These are phyloP conservation scores for Cynara cardunculus DNA, from an alignment of 129 eudicot species.

Conservation along the genomic window DNA sequence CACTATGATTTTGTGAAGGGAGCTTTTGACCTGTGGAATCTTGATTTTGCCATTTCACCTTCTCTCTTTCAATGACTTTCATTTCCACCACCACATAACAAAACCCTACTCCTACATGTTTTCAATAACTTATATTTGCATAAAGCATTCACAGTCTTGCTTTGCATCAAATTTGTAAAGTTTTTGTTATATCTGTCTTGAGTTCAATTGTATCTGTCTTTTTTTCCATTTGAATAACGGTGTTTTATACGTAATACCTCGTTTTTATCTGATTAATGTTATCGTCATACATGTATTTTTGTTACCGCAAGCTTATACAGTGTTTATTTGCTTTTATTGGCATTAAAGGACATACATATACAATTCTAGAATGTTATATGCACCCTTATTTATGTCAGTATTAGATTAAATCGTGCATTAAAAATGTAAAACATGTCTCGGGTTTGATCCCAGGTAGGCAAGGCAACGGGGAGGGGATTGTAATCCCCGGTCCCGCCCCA, in stretches of 20 bases:
- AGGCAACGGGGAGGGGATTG: no score
- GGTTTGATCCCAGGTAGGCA: no score
- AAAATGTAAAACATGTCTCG: no score
- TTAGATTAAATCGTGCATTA: no score
- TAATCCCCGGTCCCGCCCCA: no score
- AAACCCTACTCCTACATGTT: constrained; percentile 14
- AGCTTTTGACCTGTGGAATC: constrained; percentile 73
- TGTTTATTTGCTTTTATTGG: neutral
- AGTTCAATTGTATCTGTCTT: constrained; percentile 13
- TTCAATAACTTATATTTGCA: constrained; percentile 23
- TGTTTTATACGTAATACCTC: constrained; percentile 9
- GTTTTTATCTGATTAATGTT: neutral
- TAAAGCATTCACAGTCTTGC: neutral
- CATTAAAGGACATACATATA: no score
- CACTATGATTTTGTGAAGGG: constrained; percentile 91
- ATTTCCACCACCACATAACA: neutral
- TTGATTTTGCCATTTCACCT: constrained; percentile 55
- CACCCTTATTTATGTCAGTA: no score
- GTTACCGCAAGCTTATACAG: neutral
- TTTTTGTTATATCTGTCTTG: constrained; percentile 23
- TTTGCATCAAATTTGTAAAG: constrained; percentile 18
- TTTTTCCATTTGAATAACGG: constrained; percentile 6
- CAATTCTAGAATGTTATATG: no score
- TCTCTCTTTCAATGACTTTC: constrained; percentile 30
- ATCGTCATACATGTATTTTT: constrained; percentile 4